Evolutionary conservation across 2,329 filamentous ascomycete species (phyloP), one percentile per base, ranked within the genome.

Genomic region (Monilinia fructicola): DNA sequence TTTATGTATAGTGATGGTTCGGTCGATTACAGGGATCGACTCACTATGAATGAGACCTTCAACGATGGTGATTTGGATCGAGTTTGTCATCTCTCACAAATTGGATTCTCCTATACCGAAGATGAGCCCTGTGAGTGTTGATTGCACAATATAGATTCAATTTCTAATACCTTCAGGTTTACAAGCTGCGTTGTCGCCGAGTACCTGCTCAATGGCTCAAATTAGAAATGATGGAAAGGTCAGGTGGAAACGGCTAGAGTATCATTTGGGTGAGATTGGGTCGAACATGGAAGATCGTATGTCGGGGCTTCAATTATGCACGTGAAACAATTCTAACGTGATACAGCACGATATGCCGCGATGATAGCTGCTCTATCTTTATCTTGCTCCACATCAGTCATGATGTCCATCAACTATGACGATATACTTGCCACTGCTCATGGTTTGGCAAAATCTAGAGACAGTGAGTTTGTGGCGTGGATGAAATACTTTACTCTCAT

Each of bases 1-100:
- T 81, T 97, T 67, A 84, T 85, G 35, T 91, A 91, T 72, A 90
- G 90, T 69, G 93, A 97, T 75, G 91, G 93, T 14, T 90, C 87
- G 0, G 82, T 96, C 4, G 89, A 95, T 71, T 91, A 94, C 77
- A 87, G 91, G 66, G 90, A 96, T 74, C 85, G 92, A 14, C 82
- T 85, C 58, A 90, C 86, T 0, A 89, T 96, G 84, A 82, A 86
- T 5, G 83, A 88, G 64, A 80, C 93, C 0, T 87, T 86, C 69
- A 83, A 85, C 6, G 84, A 89, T 66, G 82, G 84, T 38, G 89
- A 90, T 72, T 78, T 86, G 10, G 84, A 86, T 54, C 86, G 82
- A 55, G 86, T 96, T 42, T 86, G 85, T 69, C 90, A 87, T 66
- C 81, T 96, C 38, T 82, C 88, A 38, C 91, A 97, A 76, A 87